phyloP scores from a whole-genome alignment of 176 grass and related monocot genomes.

The Musa itinerans region DNA sequence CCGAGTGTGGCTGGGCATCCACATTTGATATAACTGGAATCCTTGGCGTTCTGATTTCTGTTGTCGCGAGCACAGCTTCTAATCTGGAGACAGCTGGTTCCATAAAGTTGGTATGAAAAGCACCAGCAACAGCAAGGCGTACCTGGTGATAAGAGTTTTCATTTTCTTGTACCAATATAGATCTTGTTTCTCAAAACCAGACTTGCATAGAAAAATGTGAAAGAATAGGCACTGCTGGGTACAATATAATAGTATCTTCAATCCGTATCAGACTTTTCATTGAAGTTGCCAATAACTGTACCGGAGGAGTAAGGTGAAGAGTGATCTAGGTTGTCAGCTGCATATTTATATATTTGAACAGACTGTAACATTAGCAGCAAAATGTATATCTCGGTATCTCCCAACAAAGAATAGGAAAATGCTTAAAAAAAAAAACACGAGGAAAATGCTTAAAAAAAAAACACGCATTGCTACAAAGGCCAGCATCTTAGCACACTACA shows the following conservation, averaged over 20 bases:
- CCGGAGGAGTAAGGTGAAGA: no score
- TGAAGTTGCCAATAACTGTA: not conserved
- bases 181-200: not conserved
- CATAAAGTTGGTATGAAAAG: constrained; percentile 93
- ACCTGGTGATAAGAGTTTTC: constrained; percentile 35
- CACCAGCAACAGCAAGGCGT: constrained; percentile 71
- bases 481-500: no score
- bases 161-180: not conserved
- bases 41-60: constrained; percentile 65
- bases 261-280: not conserved
- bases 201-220: no score
- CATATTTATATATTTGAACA: no score
- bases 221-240: no score
- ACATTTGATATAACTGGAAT: constrained; percentile 97
- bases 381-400: no score
- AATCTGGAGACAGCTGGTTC: constrained; percentile 79
- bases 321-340: no score
- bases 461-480: no score
- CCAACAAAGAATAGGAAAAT: no score
- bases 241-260: not conserved
- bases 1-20: constrained; percentile 65
- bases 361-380: no score
- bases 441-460: no score
- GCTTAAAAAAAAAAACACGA: no score
- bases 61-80: constrained; percentile 58